Conservation (phyloP, 2,329 filamentous ascomycete species). For the Trichophyton benhamiae region DNA sequence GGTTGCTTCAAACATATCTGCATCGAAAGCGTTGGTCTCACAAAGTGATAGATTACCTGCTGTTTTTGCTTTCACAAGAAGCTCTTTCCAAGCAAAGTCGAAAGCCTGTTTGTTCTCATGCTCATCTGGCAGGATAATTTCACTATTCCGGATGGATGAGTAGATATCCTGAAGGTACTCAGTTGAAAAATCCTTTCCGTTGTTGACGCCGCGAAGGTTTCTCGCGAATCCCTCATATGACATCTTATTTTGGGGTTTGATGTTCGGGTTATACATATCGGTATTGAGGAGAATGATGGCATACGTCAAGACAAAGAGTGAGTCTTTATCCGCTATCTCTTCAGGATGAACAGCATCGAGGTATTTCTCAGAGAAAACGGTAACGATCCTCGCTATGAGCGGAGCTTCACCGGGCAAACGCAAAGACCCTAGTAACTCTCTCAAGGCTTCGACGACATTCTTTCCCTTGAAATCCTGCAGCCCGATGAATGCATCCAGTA, state of each 20-base stretch:
- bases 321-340: conserved; percentile 71
- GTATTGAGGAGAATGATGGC: conserved; percentile 97
- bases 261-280: conserved; percentile 88
- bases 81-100: conserved; percentile 93
- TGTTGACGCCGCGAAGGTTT: conserved; percentile 85
- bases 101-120: conserved; percentile 95
- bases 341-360: conserved; percentile 56
- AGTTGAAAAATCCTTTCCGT: conserved; percentile 66
- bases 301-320: conserved; percentile 82
- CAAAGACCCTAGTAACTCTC: conserved; percentile 80
- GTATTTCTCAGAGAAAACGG: conserved; percentile 76
- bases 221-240: conserved; percentile 66
- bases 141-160: conserved; percentile 78
- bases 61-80: conserved; percentile 70
- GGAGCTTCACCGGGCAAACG: conserved; percentile 85
- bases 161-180: conserved; percentile 80
- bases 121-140: conserved; percentile 94
- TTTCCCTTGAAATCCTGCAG: conserved; percentile 81
- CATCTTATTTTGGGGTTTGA: conserved; percentile 69
- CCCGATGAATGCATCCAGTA: conserved; percentile 71
- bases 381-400: conserved; percentile 86
- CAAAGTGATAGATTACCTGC: conserved; percentile 64
- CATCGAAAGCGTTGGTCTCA: conserved; percentile 88
- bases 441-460: conserved; percentile 78
- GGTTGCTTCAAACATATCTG: conserved; percentile 92